phyloP scores from a whole-genome alignment of 78 protist genomes.

The Dictyostelium capitatum region DNA sequence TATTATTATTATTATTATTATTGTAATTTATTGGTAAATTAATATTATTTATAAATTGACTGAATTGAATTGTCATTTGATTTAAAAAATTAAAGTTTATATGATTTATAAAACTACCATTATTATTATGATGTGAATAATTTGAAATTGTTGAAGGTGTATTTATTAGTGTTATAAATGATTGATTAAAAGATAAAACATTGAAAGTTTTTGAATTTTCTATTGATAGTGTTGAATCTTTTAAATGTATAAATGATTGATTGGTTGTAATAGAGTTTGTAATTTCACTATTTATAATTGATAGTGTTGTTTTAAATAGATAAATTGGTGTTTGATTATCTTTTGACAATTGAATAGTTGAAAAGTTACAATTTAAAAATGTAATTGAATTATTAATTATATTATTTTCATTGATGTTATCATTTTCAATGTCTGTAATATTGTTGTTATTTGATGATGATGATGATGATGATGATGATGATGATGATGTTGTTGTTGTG shows the following conservation, averaged over 20 bases:
- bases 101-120: conserved; percentile 2
- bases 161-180: not conserved
- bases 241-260: not conserved
- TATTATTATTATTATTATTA: not conserved
- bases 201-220: not conserved
- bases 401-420: not conserved
- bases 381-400: not conserved
- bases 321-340: not conserved
- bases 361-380: not conserved
- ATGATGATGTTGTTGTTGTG: not conserved
- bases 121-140: not conserved
- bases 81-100: not conserved
- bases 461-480: not conserved
- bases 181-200: not conserved
- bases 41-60: not conserved
- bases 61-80: not conserved
- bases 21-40: not conserved
- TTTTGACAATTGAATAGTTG: no score
- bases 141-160: not conserved
- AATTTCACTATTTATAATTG: not conserved
- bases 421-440: not conserved
- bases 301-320: not conserved
- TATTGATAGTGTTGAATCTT: not conserved
- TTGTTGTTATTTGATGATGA: conserved; percentile 6
- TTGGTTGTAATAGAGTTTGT: not conserved